Conservation (phyloP, 2,329 filamentous ascomycete genomes). For the Gaeumannomyces sp. region DNA sequence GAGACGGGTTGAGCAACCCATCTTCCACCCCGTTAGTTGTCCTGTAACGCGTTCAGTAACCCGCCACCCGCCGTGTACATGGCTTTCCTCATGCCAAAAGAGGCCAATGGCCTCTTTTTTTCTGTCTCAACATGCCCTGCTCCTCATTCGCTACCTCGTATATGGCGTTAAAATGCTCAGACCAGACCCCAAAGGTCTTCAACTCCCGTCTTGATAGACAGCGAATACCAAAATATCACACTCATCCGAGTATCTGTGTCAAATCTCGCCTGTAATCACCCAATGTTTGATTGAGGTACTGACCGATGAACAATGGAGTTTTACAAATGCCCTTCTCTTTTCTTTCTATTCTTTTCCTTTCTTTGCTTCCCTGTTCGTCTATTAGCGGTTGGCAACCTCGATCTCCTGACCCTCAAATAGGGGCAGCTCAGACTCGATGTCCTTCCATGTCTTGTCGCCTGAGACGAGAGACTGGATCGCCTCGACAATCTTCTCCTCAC, state of each 20-base stretch:
- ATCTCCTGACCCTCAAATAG: conserved; percentile 74
- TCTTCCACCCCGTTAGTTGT: no score
- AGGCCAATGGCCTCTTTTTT: no score
- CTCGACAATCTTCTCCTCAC: conserved; percentile 70
- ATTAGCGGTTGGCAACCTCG: conserved; percentile 25
- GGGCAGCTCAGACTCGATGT: conserved; percentile 72
- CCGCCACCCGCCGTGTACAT: background rate
- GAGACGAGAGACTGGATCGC: conserved; percentile 55
- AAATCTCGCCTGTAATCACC: background rate
- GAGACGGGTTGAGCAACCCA: no score
- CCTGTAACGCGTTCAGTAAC: background rate
- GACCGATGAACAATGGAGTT: background rate
- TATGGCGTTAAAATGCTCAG: no score
- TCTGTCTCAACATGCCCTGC: no score
- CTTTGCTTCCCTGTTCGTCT: background rate
- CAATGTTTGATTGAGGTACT: no score
- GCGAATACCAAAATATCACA: background rate
- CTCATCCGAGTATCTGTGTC: background rate
- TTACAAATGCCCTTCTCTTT: background rate
- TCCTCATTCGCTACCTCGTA: no score
- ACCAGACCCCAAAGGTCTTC: no score
- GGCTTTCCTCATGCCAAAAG: no score
- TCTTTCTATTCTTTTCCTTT: background rate
- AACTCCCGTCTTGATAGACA: no score
- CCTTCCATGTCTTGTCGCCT: conserved; percentile 52